Base-by-base conservation (phyloP, 1,284 basidiomycete species). In the Ganoderma lingzhi region DNA sequence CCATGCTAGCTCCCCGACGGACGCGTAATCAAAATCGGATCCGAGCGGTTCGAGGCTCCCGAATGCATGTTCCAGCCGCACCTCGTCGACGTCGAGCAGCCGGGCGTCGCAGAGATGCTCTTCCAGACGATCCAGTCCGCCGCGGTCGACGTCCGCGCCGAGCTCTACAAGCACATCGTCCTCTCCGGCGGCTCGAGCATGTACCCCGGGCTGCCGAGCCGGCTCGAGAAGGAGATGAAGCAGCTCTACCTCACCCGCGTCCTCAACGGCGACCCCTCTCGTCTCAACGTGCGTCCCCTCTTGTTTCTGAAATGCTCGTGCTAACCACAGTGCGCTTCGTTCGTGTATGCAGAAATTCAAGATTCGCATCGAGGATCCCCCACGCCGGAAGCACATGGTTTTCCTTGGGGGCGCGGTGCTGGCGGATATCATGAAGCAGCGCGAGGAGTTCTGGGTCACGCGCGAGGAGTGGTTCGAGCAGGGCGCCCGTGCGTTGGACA, bases 1-100 rank as follows among this genome's bases (percentile, higher is more conserved):
- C 3, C 15, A 8, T 37, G 17, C 71, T 15, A 97, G 93, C 92
- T 99, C 37, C 98, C 98, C 2, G 97, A 99, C 78, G 98, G 98
- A 2, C 93, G 98, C 59, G 90, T 88, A 41, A 98, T 99, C 88
- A 98, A 98, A 86, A 96, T 99, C 66, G 98, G 97, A 35, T 96
- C 96, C 1, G 98, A 99, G 81, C 93, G 98, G n/a, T 99, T 98
- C 80, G 96, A 98, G 82, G 98, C 97, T n/a, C 98, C 98, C 14
- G 98, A 99, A 82, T 99, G 98, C 84, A 96, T 99, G 95, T 99
- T 99, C 92, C 97, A 99, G 82, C 98, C 98, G 32, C 96, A 98
- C 81, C 87, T 99, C 9, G 96, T 99, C 65, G 98, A 99, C 75
- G 87, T 99, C 68, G 98, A 99, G 80, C 97, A 99, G 79, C 95